A percentile compares a stretch with the other conserved stretches of the same genome.
These are phyloP conservation scores for Calonectria henricotiae DNA, from an alignment of 2,329 filamentous ascomycete genomes.

Conservation along the genomic window DNA sequence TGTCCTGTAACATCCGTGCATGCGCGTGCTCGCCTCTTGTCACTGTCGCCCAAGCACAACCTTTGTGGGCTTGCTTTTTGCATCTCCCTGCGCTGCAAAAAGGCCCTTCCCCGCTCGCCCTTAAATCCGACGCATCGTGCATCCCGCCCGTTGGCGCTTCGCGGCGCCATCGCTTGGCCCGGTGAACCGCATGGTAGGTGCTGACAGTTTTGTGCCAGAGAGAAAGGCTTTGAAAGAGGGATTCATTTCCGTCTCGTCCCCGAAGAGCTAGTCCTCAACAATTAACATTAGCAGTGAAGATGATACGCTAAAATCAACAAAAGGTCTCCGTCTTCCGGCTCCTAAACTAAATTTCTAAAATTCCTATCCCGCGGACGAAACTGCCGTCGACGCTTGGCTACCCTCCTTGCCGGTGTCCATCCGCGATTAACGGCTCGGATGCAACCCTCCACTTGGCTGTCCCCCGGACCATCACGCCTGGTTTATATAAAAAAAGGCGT, in stretches of 20 bases:
- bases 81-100: neutral
- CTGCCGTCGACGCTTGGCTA: slow-evolving; percentile 12
- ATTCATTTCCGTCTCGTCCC: slow-evolving; percentile 19
- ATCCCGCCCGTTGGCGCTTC: slow-evolving; percentile 16
- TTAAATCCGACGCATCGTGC: slow-evolving; percentile 36
- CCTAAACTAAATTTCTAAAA: neutral
- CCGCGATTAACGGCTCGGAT: slow-evolving; percentile 26
- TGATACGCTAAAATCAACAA: slow-evolving; percentile 4
- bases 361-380: neutral
- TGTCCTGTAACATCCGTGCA: slow-evolving; percentile 17
- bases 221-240: neutral
- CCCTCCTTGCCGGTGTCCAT: neutral
- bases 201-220: slow-evolving; percentile 18
- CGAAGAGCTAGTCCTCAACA: slow-evolving; percentile 2
- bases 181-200: slow-evolving; percentile 16
- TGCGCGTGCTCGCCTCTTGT: neutral
- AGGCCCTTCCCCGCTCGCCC: slow-evolving; percentile 16
- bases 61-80: neutral
- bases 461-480: slow-evolving; percentile 12
- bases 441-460: slow-evolving; percentile 27
- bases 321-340: slow-evolving; percentile 11
- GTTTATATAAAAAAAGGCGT: neutral
- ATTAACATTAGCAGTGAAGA: neutral
- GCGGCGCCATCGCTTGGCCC: slow-evolving; percentile 35
- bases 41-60: neutral